Base-by-base conservation (phyloP, 371 early-diverging fungal genomes). In the Syncephalastrum monosporum region DNA sequence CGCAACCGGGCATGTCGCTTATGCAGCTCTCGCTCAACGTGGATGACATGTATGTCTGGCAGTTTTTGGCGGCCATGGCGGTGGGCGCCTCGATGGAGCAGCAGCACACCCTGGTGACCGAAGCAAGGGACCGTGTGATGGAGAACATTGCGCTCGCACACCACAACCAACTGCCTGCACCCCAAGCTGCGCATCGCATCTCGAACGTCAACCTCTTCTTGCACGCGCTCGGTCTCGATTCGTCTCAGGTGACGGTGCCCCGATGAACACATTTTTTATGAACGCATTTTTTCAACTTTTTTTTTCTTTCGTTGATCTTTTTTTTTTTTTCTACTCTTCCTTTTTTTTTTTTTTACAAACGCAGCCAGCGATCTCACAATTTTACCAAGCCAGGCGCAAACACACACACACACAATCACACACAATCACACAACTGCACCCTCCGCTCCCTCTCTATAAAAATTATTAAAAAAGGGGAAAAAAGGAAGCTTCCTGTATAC, bases 21-120 rank as follows among this genome's bases (percentile, higher is more conserved):
- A 62, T 67, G 27, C 76, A 77, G 42, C 38, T 77, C 43, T 68
- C 74, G 14, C 47, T 71, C 25, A 60, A 56, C 17, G 69, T 83
- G 3, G 95, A 96, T 64, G 96, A 97, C 64, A 83, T 90, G 55
- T 92, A 92, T 64, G 93, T 96, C n/a, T 98, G 98, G 98, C 97
- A 97, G 72, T 98, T 98, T 62, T 77, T 98, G 74, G 95, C 98
- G 3, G 90, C 96, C 1, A 83, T 98, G 79, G 96, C 96, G 3
- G 90, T 94, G 0, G 92, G 93, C 14, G 96, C 97, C 0, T 87
- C 91, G 1, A 88, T 89, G 60, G 96, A 97, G 42, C 95, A 96
- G 70, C 98, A 98, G 72, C 89, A 92, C 53, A 77, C 88, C 24
- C 71, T 98, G 38, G 93, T 98, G 13, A 89, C 91, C 0, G 95